Evolutionary conservation across 2,329 filamentous ascomycete genomes (phyloP).

Genomic region (Xylariaceae sp.): DNA sequence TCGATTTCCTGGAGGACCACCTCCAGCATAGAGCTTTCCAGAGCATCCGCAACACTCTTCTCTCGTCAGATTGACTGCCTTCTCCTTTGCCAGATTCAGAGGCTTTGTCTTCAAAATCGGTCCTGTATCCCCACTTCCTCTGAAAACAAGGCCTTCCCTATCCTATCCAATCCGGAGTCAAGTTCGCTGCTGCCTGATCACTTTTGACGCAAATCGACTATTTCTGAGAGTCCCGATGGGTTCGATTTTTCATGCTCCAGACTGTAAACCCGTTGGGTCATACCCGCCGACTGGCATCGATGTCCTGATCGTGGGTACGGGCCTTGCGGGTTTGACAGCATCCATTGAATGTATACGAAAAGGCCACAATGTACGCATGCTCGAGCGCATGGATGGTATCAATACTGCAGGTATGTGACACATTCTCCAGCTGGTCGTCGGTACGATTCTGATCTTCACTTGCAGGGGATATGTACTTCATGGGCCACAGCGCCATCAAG

Average conservation of each 20-base stretch:
- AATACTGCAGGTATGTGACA: slow-evolving; percentile 46
- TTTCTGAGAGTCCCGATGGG: slow-evolving; percentile 21
- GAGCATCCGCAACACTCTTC: too few relatives aligned
- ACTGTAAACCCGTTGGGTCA: slow-evolving; percentile 47
- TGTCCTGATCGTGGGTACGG: slow-evolving; percentile 51
- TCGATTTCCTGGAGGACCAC: too few relatives aligned
- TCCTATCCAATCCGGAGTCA: neutral
- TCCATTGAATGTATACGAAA: slow-evolving; percentile 58
- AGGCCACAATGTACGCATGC: slow-evolving; percentile 49
- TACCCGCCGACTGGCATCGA: slow-evolving; percentile 46
- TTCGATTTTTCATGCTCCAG: slow-evolving; percentile 28
- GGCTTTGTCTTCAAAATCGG: too few relatives aligned
- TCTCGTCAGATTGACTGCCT: too few relatives aligned
- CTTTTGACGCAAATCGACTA: neutral
- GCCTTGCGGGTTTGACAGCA: slow-evolving; percentile 58
- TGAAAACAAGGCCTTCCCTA: too few relatives aligned
- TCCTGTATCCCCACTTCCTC: too few relatives aligned
- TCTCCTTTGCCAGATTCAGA: too few relatives aligned
- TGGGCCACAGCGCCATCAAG: slow-evolving; percentile 51
- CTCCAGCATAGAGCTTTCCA: too few relatives aligned
- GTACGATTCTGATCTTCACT: slow-evolving; percentile 3
- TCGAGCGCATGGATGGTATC: slow-evolving; percentile 46
- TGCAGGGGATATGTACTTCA: slow-evolving; percentile 56
- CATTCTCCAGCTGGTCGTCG: neutral
- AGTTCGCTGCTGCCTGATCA: neutral